A percentile compares a stretch with the other conserved stretches of the same genome.
Evolutionary conservation across 768 basidiomycete genomes (phyloP).

Genomic region (Lyophyllum semitale): DNA sequence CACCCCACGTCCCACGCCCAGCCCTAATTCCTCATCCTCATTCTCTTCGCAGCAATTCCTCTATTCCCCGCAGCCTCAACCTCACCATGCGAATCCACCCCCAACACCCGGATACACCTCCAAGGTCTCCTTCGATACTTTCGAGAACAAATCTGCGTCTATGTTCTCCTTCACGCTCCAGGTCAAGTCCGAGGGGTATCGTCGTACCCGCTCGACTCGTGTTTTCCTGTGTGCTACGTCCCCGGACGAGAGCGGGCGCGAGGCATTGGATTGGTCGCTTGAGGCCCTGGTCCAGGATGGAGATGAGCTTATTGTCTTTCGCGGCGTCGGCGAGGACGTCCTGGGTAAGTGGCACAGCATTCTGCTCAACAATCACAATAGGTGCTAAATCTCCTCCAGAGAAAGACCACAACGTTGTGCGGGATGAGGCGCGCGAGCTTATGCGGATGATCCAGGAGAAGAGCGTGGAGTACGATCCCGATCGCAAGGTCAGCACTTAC

Average conservation of each 20-base stretch:
- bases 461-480: conserved; percentile 74
- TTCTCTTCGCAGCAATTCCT: conserved; percentile 1
- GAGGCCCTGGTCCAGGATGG: conserved; percentile 83
- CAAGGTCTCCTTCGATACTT: conserved; percentile 86
- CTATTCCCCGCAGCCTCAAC: conserved; percentile 13
- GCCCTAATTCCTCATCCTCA: neutral
- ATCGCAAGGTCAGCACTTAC: conserved; percentile 63
- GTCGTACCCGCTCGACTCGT: conserved; percentile 72
- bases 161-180: conserved; percentile 90
- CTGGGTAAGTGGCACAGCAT: conserved; percentile 51
- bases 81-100: conserved; percentile 14
- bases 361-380: neutral
- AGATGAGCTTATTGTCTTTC: conserved; percentile 90
- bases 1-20: neutral
- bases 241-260: conserved; percentile 82
- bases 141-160: conserved; percentile 75
- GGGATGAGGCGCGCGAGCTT: conserved; percentile 85
- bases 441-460: conserved; percentile 81
- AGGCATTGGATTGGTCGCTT: conserved; percentile 93
- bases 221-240: conserved; percentile 91
- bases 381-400: conserved; percentile 37
- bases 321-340: conserved; percentile 88
- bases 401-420: conserved; percentile 72
- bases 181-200: conserved; percentile 83
- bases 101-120: conserved; percentile 48